Base-by-base conservation (phyloP, 2,329 filamentous ascomycete species). In the Cladosporium sp. region DNA sequence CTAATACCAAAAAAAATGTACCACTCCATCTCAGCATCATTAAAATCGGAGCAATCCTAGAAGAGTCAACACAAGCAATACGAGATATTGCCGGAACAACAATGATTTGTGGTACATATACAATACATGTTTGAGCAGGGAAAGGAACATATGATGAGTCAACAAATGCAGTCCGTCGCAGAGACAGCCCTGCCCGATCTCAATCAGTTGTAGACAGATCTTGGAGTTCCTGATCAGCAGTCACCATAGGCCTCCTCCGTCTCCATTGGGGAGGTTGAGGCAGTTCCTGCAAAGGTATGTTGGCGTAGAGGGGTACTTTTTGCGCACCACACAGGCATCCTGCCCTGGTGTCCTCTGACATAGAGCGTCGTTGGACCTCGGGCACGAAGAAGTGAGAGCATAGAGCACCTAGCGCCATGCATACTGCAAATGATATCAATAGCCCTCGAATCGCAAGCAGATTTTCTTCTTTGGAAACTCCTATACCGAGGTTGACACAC, bases 401-500 rank as follows among this genome's bases (percentile, higher is more conserved):
- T 13, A 49, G n/a, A 10, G 47, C 34, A 17, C 50, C 50, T 25
- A 53, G 20, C 4, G 10, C 34, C 35, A 40, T 40, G 20, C 50
- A 53, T 4, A 39, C 50, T 9, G 50, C 35, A 15, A 40, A 53
- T 2, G 19, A 25, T 5, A 17, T 8, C 50, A 40, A 25, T 3
- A 53, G n/a, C 15, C 25, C 28, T 34, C 17, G 50, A n/a, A 53
- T 34, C 4, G 7, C 24, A 32, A 25, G 17, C 24, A 25, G 34
- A 4, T 48, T 36, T 17, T 28, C 34, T 7, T 53, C 36, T 10
- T 37, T 39, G 15, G 40, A 24, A 9, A 36, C 20, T 7, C 28
- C 17, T 9, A 20, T 34, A 12, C n/a, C 36, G 22, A 54, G 25
- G 35, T 77, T 65, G 50, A 75, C 71, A 32, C 75, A 64, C 57